These are phyloP conservation scores for Cladosporium sp. DNA, from an alignment of 2,329 filamentous ascomycete genomes.

Conservation along the genomic window DNA sequence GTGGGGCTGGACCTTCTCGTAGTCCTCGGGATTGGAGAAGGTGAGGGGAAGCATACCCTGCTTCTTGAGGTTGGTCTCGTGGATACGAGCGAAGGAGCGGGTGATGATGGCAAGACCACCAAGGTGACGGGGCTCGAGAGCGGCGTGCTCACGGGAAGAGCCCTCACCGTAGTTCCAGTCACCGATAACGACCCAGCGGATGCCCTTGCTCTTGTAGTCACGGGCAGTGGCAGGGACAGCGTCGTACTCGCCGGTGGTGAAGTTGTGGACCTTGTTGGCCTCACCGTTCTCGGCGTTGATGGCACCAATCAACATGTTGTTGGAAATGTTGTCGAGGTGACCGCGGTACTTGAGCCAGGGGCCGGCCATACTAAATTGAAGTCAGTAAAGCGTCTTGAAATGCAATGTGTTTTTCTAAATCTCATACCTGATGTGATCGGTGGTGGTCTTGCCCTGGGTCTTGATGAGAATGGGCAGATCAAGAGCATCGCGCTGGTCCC, in stretches of 20 bases:
- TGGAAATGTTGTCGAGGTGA: slow-evolving; percentile 98
- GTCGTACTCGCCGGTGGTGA: slow-evolving; percentile 75
- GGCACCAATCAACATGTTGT: slow-evolving; percentile 99
- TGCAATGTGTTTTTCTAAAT: background rate
- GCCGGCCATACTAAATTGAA: slow-evolving; percentile 60
- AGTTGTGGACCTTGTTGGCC: slow-evolving; percentile 96
- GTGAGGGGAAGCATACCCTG: slow-evolving; percentile 99
- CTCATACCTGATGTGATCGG: slow-evolving; percentile 16
- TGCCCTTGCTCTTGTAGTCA: slow-evolving; percentile 96
- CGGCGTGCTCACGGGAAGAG: slow-evolving; percentile 94
- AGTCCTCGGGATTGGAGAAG: slow-evolving; percentile 90
- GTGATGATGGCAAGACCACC: slow-evolving; percentile 96
- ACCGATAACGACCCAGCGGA: slow-evolving; percentile 95
- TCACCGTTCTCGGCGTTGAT: slow-evolving; percentile 94
- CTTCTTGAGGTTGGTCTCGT: slow-evolving; percentile 99
- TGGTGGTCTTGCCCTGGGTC: slow-evolving; percentile 87
- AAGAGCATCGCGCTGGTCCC: slow-evolving; percentile 78
- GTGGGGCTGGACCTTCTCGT: slow-evolving; percentile 91
- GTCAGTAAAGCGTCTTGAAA: background rate
- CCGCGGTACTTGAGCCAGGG: slow-evolving; percentile 99
- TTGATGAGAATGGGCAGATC: slow-evolving; percentile 89
- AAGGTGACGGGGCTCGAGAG: slow-evolving; percentile 94
- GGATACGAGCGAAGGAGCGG: slow-evolving; percentile 94
- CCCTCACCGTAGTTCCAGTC: slow-evolving; percentile 99
- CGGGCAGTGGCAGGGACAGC: slow-evolving; percentile 90